Evolutionary conservation across 73 alveolate species (phyloP).

Genomic region (Symbiodinium pilosum): DNA sequence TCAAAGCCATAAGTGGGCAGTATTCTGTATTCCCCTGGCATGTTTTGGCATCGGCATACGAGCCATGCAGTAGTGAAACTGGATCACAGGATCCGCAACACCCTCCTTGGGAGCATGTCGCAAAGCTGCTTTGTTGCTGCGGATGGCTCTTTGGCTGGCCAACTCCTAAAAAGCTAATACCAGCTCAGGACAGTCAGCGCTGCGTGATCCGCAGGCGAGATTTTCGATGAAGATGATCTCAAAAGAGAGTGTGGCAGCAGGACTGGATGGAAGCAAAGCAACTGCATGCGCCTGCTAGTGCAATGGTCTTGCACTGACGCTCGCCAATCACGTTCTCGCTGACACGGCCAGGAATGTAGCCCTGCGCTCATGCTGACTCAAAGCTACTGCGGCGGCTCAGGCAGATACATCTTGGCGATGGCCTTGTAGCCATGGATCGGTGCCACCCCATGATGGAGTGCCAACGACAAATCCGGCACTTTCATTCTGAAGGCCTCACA

Average conservation of each 20-base stretch:
- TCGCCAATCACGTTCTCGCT: slow-evolving; percentile 91
- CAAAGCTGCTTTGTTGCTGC: neutral
- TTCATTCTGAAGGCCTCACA: slow-evolving; percentile 39
- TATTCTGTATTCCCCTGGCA: no score
- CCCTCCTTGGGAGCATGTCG: neutral
- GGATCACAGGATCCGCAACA: no score
- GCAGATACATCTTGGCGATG: neutral
- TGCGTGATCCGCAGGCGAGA: slow-evolving; percentile 67
- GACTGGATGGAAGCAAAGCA: neutral
- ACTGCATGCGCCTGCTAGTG: slow-evolving; percentile 40
- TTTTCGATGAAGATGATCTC: slow-evolving; percentile 67
- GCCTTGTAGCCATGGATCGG: slow-evolving; percentile 83
- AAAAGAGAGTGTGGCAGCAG: neutral
- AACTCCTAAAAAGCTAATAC: neutral
- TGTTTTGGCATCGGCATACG: neutral
- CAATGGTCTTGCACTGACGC: slow-evolving; percentile 54
- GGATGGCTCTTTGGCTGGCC: neutral
- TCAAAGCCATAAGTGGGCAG: neutral
- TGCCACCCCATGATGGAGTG: slow-evolving; percentile 72
- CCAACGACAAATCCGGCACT: slow-evolving; percentile 37
- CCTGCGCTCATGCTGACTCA: slow-evolving; percentile 2
- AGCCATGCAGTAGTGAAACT: neutral
- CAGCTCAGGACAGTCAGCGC: slow-evolving; percentile 40
- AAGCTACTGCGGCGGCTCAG: neutral
- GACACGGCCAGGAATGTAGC: slow-evolving; percentile 73